A percentile compares a stretch with the other conserved stretches of the same genome.
These are phyloP conservation scores for Suillus cothurnatus DNA, from an alignment of 768 basidiomycete species.

Conservation along the genomic window DNA sequence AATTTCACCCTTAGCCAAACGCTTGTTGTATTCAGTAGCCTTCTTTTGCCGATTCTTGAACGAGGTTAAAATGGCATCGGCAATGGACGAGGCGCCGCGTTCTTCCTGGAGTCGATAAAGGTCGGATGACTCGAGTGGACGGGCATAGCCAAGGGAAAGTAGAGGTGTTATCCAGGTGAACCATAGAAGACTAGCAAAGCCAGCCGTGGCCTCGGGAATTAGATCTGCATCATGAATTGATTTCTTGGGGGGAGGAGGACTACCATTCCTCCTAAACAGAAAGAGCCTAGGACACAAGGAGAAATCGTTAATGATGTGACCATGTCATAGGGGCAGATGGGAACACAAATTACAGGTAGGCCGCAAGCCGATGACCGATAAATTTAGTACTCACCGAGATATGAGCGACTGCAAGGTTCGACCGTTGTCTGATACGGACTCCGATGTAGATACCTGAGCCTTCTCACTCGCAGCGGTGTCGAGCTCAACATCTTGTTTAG, in stretches of 20 bases:
- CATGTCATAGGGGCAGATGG: not conserved
- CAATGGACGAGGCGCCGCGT: conserved; percentile 60
- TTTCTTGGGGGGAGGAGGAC: conserved; percentile 44
- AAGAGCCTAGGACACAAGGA: conserved; percentile 9
- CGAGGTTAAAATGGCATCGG: conserved; percentile 61
- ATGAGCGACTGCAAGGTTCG: not conserved
- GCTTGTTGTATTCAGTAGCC: conserved; percentile 71
- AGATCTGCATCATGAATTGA: conserved; percentile 62
- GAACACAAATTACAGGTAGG: not conserved
- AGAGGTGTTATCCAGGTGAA: conserved; percentile 80
- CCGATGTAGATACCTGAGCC: not conserved
- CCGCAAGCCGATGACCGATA: not conserved
- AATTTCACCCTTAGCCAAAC: conserved; percentile 65
- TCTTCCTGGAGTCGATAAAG: conserved; percentile 75
- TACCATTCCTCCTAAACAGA: not conserved
- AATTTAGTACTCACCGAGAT: not conserved
- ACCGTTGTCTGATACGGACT: not conserved
- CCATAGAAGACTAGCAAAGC: conserved; percentile 57
- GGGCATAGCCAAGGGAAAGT: conserved; percentile 72
- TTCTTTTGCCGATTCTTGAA: conserved; percentile 58
- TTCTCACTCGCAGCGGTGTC: not conserved
- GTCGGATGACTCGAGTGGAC: conserved; percentile 80
- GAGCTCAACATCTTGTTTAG: not conserved
- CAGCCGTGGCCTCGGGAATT: conserved; percentile 69
- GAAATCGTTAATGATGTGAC: not conserved